Evolutionary conservation across 2,329 filamentous ascomycete genomes (phyloP).

Genomic region (Cryphonectria nitschkei): DNA sequence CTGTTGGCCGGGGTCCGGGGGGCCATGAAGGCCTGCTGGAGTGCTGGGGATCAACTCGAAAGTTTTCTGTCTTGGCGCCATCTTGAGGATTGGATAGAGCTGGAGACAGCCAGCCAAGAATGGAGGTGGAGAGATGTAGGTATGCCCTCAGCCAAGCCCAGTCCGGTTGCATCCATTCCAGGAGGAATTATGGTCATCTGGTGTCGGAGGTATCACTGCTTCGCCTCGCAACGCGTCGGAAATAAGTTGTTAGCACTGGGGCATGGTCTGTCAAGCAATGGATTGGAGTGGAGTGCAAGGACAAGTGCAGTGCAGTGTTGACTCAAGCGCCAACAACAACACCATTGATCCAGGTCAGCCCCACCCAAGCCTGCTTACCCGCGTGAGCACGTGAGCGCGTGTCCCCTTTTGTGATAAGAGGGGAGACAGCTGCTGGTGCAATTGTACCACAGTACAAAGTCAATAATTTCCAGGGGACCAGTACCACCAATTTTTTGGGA

Average conservation of each 20-base stretch:
- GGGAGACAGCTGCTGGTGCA: background rate
- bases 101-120: background rate
- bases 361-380: background rate
- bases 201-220: background rate
- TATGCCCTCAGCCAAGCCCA: background rate
- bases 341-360: background rate
- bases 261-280: background rate
- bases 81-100: constrained; percentile 24
- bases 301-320: background rate
- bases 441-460: background rate
- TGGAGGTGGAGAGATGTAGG: background rate
- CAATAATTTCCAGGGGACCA: background rate
- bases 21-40: constrained; percentile 26
- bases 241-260: background rate
- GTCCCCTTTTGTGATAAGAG: background rate
- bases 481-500: too few species aligned
- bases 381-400: constrained; percentile 11
- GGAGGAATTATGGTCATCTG: background rate
- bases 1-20: constrained; percentile 31
- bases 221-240: background rate
- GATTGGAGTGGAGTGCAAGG: background rate
- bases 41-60: constrained; percentile 32
- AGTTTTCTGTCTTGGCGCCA: constrained; percentile 43
- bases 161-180: background rate
- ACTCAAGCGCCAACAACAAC: background rate